phyloP scores from a whole-genome alignment of 345 rosid genomes.

The Eucalyptus guilfoylei region DNA sequence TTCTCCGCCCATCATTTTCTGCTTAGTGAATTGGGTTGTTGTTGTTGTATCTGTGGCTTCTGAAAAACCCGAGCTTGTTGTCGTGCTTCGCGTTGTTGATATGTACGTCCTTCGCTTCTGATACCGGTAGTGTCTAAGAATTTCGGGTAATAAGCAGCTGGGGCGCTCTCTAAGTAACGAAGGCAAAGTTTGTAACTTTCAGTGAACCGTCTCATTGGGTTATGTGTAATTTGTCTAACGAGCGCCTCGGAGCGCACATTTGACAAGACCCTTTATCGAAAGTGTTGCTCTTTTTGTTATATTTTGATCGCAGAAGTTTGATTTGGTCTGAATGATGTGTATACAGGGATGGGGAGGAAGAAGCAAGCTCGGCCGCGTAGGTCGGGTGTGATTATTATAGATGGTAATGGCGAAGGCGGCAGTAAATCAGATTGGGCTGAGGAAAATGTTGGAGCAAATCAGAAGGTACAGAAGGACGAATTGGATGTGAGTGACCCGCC shows the following conservation, averaged over 20 bases:
- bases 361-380: constrained; percentile 74
- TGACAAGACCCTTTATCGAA: neutral
- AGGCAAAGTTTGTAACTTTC: neutral
- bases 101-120: neutral
- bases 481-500: constrained; percentile 19
- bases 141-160: neutral
- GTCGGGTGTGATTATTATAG: constrained; percentile 34
- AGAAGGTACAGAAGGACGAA: neutral
- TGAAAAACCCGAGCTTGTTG: neutral
- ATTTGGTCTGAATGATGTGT: neutral
- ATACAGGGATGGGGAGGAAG: constrained; percentile 58
- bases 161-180: neutral
- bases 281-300: neutral
- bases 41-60: neutral
- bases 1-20: neutral
- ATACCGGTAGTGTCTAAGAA: neutral
- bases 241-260: neutral
- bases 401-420: constrained; percentile 5
- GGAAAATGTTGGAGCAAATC: neutral
- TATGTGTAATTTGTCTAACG: neutral
- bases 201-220: neutral
- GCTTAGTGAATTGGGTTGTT: neutral
- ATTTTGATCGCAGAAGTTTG: neutral
- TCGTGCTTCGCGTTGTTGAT: neutral
- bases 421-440: constrained; percentile 2